Conservation (phyloP, 2,329 filamentous ascomycete genomes). For the Botryotinia globosa region DNA sequence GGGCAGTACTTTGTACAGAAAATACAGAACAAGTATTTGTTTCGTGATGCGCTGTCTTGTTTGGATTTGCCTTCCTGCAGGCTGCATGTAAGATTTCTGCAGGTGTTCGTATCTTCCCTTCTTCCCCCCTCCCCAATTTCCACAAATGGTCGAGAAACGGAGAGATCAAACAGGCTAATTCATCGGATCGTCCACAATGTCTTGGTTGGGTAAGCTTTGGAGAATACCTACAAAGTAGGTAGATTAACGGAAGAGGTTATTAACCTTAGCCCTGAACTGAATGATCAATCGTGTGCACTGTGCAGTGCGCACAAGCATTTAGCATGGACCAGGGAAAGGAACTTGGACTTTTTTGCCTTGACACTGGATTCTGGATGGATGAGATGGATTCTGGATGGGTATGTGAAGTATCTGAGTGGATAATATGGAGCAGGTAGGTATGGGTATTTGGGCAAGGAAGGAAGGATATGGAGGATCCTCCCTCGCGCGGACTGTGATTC, state of each 20-base stretch:
- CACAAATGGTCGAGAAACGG: neutral
- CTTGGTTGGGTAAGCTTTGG: neutral
- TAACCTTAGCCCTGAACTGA: no score
- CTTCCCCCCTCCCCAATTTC: neutral
- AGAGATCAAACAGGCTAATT: neutral
- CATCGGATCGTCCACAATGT: neutral
- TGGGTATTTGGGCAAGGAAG: neutral
- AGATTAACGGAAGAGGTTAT: neutral
- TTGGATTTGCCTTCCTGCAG: neutral
- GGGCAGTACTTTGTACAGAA: neutral
- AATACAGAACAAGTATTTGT: neutral
- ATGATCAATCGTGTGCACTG: neutral
- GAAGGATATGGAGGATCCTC: neutral
- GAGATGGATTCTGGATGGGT: neutral
- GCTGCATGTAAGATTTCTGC: neutral
- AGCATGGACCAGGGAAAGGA: neutral
- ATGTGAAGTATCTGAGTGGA: neutral
- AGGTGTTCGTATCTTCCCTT: neutral
- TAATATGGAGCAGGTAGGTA: neutral
- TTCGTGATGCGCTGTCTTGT: neutral
- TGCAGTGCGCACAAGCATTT: slow-evolving; percentile 2
- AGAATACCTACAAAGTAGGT: no score
- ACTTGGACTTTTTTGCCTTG: neutral
- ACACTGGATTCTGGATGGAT: neutral
- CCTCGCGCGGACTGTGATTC: neutral